Conservation (phyloP, 352 stramenopile species). For the Globisporangium paddicum region DNA sequence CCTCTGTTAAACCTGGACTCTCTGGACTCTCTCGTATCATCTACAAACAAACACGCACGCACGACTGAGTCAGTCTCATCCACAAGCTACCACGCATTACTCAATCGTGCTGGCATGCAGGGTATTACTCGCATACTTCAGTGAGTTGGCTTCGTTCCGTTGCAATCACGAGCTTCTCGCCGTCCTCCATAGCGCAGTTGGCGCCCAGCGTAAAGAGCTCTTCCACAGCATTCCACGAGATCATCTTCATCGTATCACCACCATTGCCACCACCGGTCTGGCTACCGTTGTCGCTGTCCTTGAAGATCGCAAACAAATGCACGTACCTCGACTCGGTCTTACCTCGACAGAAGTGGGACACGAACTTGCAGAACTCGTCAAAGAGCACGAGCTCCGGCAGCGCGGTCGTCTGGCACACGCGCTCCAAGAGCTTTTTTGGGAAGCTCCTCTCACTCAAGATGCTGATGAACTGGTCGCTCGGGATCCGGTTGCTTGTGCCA, state of each 20-base stretch:
- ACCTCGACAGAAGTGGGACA: conserved; percentile 72
- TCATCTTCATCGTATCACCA: conserved; percentile 1
- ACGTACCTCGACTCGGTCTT: conserved; percentile 29
- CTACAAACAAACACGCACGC: background rate
- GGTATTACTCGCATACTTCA: conserved; percentile 24
- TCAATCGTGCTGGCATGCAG: background rate
- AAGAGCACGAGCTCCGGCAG: conserved; percentile 61
- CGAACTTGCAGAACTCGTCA: conserved; percentile 78
- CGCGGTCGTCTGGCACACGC: conserved; percentile 34
- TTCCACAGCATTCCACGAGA: conserved; percentile 37
- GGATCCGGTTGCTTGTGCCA: conserved; percentile 59
- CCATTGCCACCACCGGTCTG: no score
- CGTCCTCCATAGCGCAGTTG: conserved; percentile 19
- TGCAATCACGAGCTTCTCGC: conserved; percentile 14
- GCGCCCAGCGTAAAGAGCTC: conserved; percentile 33
- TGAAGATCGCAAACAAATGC: conserved; percentile 63
- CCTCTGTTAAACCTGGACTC: conserved; percentile 23
- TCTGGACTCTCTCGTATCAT: background rate
- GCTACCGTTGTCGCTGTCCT: conserved; percentile 10
- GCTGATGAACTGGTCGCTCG: conserved; percentile 50
- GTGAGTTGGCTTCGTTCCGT: conserved; percentile 34
- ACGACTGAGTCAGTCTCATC: background rate
- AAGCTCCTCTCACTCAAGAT: conserved; percentile 46
- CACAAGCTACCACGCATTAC: background rate
- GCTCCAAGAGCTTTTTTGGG: conserved; percentile 33